A percentile compares a stretch with the other conserved stretches of the same genome.
These are phyloP conservation scores for Stephania japonica DNA, from an alignment of 164 flowering plant species.

Conservation along the genomic window DNA sequence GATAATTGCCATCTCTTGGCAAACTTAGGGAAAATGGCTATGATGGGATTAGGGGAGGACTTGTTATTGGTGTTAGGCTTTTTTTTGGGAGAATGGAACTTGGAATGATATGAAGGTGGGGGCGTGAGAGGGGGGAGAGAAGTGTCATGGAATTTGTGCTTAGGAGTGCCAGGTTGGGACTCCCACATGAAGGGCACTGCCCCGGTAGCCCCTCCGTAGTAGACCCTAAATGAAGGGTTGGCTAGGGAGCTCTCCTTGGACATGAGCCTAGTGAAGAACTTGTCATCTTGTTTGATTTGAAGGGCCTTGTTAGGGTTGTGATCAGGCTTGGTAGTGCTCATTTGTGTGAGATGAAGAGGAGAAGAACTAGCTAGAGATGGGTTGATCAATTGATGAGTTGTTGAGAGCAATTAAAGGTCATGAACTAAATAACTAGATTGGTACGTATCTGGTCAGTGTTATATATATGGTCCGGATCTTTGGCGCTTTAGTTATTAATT, in stretches of 20 bases:
- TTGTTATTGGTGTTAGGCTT: slow-evolving; percentile 17
- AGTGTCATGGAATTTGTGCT: slow-evolving; percentile 18
- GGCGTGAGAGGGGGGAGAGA: slow-evolving; percentile 60
- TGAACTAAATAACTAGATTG: too few relatives aligned
- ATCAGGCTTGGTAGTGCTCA: slow-evolving; percentile 11
- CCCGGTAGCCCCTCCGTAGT: slow-evolving; percentile 41
- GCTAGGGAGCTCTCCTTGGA: slow-evolving; percentile 42
- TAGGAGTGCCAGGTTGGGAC: slow-evolving; percentile 68
- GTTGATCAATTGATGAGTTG: too few relatives aligned
- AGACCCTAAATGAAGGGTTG: slow-evolving; percentile 44
- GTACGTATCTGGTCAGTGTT: too few relatives aligned
- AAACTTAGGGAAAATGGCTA: slow-evolving; percentile 15
- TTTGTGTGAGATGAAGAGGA: background rate
- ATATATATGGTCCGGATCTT: background rate
- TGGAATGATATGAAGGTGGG: slow-evolving; percentile 49
- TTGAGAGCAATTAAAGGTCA: too few relatives aligned
- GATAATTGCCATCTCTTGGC: slow-evolving; percentile 10
- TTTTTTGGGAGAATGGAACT: background rate
- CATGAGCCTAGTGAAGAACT: slow-evolving; percentile 45
- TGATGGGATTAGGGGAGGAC: slow-evolving; percentile 11
- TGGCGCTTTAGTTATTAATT: background rate
- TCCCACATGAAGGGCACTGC: slow-evolving; percentile 68
- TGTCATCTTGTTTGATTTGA: slow-evolving; percentile 46
- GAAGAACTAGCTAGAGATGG: too few relatives aligned
- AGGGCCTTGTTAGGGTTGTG: slow-evolving; percentile 25